Evolutionary conservation across 2,329 filamentous ascomycete genomes (phyloP).

Genomic region (Rugonectria rugulosa): DNA sequence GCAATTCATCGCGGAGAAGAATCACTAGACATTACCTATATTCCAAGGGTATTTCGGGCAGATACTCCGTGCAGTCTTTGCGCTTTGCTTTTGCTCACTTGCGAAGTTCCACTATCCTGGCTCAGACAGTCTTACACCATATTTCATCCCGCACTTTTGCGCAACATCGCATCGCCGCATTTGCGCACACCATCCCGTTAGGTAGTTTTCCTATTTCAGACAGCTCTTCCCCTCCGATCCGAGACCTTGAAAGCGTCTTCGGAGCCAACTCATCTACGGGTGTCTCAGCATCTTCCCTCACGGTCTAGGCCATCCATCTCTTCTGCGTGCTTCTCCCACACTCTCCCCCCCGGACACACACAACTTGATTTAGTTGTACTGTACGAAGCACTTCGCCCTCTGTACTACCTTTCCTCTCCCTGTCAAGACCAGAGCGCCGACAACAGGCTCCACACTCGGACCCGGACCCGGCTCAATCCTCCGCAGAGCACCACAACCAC

Average conservation of each 20-base stretch:
- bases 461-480: slow-evolving; percentile 34
- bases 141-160: background rate
- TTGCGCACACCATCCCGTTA: slow-evolving; percentile 1
- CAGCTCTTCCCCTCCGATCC: slow-evolving; percentile 5
- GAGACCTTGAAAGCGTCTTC: slow-evolving; percentile 11
- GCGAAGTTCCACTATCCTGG: background rate
- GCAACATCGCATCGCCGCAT: slow-evolving; percentile 8
- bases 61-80: too few species aligned
- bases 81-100: background rate
- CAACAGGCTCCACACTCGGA: slow-evolving; percentile 23
- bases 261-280: slow-evolving; percentile 2
- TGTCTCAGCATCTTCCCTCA: slow-evolving; percentile 1
- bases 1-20: slow-evolving; percentile 1
- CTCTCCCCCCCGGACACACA: background rate
- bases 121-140: background rate
- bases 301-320: background rate
- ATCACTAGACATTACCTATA: background rate
- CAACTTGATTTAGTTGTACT: too few species aligned
- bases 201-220: slow-evolving; percentile 7
- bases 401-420: background rate
- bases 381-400: background rate
- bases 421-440: slow-evolving; percentile 9
- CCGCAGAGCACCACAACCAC: slow-evolving; percentile 24
- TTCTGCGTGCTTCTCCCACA: background rate
- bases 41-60: background rate